phyloP scores from a whole-genome alignment of 108 stramenopile genomes.

The Skeletonema tropicum region DNA sequence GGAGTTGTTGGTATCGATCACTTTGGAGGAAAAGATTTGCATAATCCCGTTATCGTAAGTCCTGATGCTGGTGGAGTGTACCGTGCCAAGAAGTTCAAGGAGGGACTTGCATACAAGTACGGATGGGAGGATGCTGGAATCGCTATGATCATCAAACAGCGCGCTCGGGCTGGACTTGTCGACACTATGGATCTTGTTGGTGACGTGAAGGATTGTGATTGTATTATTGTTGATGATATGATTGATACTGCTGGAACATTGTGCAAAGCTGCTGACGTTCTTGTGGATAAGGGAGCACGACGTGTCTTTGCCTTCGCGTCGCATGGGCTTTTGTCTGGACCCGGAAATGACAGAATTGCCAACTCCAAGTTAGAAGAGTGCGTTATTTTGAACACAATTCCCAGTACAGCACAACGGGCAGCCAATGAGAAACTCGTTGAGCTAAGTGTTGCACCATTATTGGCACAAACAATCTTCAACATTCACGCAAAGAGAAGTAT shows the following conservation, averaged over 20 bases:
- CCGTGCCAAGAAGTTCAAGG: conserved; percentile 99
- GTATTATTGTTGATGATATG: conserved; percentile 99
- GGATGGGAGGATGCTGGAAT: conserved; percentile 95
- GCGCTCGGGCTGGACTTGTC: conserved; percentile 93
- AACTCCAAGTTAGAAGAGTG: conserved; percentile 95
- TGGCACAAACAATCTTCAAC: conserved; percentile 98
- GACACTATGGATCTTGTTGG: conserved; percentile 99
- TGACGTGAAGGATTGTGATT: conserved; percentile 96
- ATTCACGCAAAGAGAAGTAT: conserved; percentile 99
- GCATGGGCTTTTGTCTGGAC: conserved; percentile 97
- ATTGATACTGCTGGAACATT: conserved; percentile 99
- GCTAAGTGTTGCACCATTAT: conserved; percentile 95
- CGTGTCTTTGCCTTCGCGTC: conserved; percentile 99
- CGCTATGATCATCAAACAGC: conserved; percentile 99
- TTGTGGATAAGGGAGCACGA: conserved; percentile 92
- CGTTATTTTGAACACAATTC: conserved; percentile 93
- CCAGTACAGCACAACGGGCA: conserved; percentile 82
- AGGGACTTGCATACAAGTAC: conserved; percentile 94
- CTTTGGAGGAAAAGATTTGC: conserved; percentile 98
- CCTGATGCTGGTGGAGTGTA: conserved; percentile 99
- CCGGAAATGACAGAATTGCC: conserved; percentile 95
- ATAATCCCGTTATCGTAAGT: conserved; percentile 98
- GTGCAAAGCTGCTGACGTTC: conserved; percentile 97
- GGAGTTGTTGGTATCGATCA: conserved; percentile 98
- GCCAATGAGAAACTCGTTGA: conserved; percentile 92